Conservation (phyloP, 768 basidiomycete species). For the Phylloporus sp. region DNA sequence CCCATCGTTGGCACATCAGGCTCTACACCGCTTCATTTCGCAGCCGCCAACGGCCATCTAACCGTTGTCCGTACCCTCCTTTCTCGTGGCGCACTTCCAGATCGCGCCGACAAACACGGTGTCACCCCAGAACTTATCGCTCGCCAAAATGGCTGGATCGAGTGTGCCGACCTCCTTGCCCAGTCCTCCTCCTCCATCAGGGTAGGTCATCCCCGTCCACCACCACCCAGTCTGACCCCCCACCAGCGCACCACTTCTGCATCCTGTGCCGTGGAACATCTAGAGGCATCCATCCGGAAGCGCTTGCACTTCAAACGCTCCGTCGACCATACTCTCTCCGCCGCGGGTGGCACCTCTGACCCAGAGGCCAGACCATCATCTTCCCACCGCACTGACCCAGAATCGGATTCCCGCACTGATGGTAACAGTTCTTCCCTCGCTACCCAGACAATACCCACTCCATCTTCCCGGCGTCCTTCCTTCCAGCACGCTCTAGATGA, state of each 20-base stretch:
- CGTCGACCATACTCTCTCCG: slow-evolving; percentile 63
- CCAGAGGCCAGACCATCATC: slow-evolving; percentile 23
- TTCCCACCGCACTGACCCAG: slow-evolving; percentile 14
- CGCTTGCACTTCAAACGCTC: slow-evolving; percentile 74
- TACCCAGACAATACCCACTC: slow-evolving; percentile 18
- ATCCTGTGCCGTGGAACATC: slow-evolving; percentile 27
- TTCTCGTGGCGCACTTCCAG: slow-evolving; percentile 76
- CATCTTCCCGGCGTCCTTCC: slow-evolving; percentile 59
- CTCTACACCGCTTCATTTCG: slow-evolving; percentile 94
- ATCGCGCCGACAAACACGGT: slow-evolving; percentile 87
- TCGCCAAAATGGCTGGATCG: slow-evolving; percentile 71
- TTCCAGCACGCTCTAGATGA: slow-evolving; percentile 51
- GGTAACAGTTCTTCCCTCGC: neutral
- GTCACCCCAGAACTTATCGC: slow-evolving; percentile 85
- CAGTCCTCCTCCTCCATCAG: slow-evolving; percentile 58
- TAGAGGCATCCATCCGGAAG: slow-evolving; percentile 34
- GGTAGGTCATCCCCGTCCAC: slow-evolving; percentile 39
- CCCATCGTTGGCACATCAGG: slow-evolving; percentile 83
- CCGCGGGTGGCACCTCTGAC: slow-evolving; percentile 36
- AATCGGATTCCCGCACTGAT: slow-evolving; percentile 4
- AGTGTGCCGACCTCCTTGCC: slow-evolving; percentile 71
- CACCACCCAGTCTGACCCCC: slow-evolving; percentile 15
- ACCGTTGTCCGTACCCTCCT: slow-evolving; percentile 76
- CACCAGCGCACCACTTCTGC: slow-evolving; percentile 18
- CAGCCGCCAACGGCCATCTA: slow-evolving; percentile 90